These are phyloP conservation scores for Cutaneotrichosporon curvatum DNA, from an alignment of 1,284 basidiomycete species.

Conservation along the genomic window DNA sequence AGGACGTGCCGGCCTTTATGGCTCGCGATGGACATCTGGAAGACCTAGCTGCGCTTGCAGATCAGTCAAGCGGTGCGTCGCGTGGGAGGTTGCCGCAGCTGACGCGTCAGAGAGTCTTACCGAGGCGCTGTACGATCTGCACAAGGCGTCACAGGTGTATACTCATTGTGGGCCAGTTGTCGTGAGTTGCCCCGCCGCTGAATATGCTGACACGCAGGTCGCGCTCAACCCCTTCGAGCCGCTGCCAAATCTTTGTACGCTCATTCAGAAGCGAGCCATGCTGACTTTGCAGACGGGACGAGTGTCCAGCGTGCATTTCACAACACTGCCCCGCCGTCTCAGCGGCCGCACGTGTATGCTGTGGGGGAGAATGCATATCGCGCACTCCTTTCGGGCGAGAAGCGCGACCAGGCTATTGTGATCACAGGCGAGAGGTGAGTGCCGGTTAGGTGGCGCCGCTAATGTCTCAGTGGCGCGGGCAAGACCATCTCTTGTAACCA, in stretches of 20 bases:
- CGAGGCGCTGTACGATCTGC: constrained; percentile 10
- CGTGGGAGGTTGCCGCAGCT: neutral
- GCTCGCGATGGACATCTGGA: too few relatives aligned
- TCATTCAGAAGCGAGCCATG: neutral
- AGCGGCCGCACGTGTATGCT: constrained; percentile 16
- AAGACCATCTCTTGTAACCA: constrained; percentile 18
- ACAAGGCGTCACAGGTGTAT: constrained; percentile 10
- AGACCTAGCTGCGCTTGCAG: too few relatives aligned
- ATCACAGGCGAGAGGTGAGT: constrained; percentile 19
- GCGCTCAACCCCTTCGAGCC: constrained; percentile 16
- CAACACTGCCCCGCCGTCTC: constrained; percentile 6
- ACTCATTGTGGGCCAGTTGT: constrained; percentile 15
- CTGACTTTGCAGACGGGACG: constrained; percentile 7
- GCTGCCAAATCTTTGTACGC: constrained; percentile 11
- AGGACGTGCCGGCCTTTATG: too few relatives aligned
- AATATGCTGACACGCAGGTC: constrained; percentile 6
- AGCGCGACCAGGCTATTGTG: constrained; percentile 15
- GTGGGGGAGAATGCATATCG: constrained; percentile 16
- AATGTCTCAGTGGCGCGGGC: constrained; percentile 15
- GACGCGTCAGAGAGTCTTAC: constrained; percentile 13
- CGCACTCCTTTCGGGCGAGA: constrained; percentile 5
- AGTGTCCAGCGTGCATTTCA: constrained; percentile 9
- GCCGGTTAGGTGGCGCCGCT: too few relatives aligned
- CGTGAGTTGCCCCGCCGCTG: too few relatives aligned
- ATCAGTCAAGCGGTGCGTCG: too few relatives aligned